phyloP scores from a whole-genome alignment of 805 yeast genomes.

The Sugiyamaella qingdaonensis region DNA sequence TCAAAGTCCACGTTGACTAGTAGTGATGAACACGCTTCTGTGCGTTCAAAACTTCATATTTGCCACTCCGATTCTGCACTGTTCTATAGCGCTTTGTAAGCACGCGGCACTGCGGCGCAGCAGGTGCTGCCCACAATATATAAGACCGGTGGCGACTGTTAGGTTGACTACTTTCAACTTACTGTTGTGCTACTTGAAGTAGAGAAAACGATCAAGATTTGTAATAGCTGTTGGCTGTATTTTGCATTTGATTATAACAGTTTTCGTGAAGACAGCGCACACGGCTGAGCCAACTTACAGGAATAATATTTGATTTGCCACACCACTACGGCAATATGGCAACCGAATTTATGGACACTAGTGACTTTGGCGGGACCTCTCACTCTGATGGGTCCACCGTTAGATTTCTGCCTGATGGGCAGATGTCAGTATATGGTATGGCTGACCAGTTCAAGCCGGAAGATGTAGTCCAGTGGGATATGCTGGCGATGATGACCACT shows the following conservation, averaged over 20 bases:
- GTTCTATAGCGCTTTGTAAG: neutral
- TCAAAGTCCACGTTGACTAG: too few relatives aligned
- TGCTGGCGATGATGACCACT: neutral
- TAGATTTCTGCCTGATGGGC: neutral
- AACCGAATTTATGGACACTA: neutral
- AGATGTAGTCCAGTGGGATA: neutral
- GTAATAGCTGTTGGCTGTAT: neutral
- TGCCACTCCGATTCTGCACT: neutral
- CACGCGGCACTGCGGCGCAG: neutral
- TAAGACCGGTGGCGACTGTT: constrained; percentile 1
- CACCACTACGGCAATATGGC: neutral
- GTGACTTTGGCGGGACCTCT: neutral
- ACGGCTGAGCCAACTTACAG: neutral
- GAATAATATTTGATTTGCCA: neutral
- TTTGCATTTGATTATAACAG: neutral
- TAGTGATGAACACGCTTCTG: too few relatives aligned
- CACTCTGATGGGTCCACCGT: neutral
- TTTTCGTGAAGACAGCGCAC: neutral
- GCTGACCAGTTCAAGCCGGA: neutral
- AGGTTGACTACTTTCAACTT: neutral
- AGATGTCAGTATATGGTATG: neutral
- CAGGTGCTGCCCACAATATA: neutral
- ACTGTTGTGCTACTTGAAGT: neutral
- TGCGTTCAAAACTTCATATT: too few relatives aligned
- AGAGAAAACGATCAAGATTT: neutral